Conservation (phyloP, 1,139 yeast genomes). For the Hyphopichia pseudoburtonii region DNA sequence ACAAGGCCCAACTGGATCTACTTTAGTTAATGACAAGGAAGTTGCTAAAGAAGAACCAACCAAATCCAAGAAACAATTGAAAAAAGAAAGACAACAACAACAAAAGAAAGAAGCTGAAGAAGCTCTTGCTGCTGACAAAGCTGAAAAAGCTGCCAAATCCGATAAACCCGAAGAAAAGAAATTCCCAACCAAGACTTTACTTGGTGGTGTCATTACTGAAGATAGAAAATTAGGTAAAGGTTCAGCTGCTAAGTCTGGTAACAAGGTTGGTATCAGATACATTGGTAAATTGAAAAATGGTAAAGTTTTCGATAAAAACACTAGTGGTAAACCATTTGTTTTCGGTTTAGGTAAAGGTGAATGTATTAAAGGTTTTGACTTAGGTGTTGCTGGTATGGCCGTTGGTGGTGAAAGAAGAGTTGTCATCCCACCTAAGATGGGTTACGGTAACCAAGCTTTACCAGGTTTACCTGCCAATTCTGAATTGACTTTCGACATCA, state of each 20-base stretch:
- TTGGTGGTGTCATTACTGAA: conserved; percentile 92
- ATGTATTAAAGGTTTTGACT: conserved; percentile 97
- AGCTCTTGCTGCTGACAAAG: conserved; percentile 12
- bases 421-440: conserved; percentile 92
- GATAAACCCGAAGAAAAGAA: conserved; percentile 40
- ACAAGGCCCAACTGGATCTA: conserved; percentile 81
- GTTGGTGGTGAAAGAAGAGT: conserved; percentile 99
- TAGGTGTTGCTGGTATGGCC: conserved; percentile 98
- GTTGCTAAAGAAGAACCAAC: conserved; percentile 20
- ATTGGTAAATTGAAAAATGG: conserved; percentile 97
- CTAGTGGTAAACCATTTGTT: conserved; percentile 92
- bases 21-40: conserved; percentile 32
- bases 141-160: conserved; percentile 26
- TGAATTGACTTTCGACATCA: conserved; percentile 92
- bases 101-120: conserved; percentile 12
- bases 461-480: conserved; percentile 99
- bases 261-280: conserved; percentile 94
- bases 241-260: conserved; percentile 81
- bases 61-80: conserved; percentile 15
- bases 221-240: conserved; percentile 92
- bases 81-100: conserved; percentile 14
- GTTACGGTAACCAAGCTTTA: conserved; percentile 88
- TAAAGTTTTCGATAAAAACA: conserved; percentile 93
- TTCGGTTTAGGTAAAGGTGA: conserved; percentile 96
- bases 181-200: conserved; percentile 70